Evolutionary conservation across 352 stramenopile genomes (phyloP).

Genomic region (Pythium biforme): DNA sequence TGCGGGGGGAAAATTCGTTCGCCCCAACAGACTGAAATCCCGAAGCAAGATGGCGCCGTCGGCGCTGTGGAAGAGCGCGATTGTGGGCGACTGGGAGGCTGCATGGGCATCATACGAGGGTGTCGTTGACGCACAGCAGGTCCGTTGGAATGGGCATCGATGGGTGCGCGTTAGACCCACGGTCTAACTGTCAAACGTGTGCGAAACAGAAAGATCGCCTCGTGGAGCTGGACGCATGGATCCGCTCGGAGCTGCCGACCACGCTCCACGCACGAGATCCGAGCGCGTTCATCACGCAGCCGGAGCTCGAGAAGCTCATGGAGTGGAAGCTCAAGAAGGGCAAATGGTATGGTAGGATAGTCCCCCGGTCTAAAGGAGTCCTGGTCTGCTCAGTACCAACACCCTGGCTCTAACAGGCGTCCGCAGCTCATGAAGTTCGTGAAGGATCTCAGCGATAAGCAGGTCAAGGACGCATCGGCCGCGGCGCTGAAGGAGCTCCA

Average conservation of each 20-base stretch:
- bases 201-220: slow-evolving; percentile 56
- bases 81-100: slow-evolving; percentile 33
- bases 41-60: slow-evolving; percentile 8
- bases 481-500: slow-evolving; percentile 47
- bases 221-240: slow-evolving; percentile 58
- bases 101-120: slow-evolving; percentile 43
- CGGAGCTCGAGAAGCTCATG: slow-evolving; percentile 65
- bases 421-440: slow-evolving; percentile 79
- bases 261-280: slow-evolving; percentile 50
- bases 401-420: slow-evolving; percentile 37
- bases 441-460: slow-evolving; percentile 34
- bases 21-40: background rate
- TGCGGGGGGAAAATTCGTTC: background rate
- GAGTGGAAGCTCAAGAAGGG: slow-evolving; percentile 86
- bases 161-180: background rate
- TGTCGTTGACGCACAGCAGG: slow-evolving; percentile 39
- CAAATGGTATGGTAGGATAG: slow-evolving; percentile 52
- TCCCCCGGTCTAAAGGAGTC: background rate
- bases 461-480: slow-evolving; percentile 49
- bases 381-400: background rate
- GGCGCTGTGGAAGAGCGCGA: slow-evolving; percentile 15
- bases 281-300: slow-evolving; percentile 45
- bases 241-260: slow-evolving; percentile 39
- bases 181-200: background rate
- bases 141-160: slow-evolving; percentile 10